phyloP scores from a whole-genome alignment of 2,329 filamentous ascomycete genomes.

The Colletotrichum siamense region DNA sequence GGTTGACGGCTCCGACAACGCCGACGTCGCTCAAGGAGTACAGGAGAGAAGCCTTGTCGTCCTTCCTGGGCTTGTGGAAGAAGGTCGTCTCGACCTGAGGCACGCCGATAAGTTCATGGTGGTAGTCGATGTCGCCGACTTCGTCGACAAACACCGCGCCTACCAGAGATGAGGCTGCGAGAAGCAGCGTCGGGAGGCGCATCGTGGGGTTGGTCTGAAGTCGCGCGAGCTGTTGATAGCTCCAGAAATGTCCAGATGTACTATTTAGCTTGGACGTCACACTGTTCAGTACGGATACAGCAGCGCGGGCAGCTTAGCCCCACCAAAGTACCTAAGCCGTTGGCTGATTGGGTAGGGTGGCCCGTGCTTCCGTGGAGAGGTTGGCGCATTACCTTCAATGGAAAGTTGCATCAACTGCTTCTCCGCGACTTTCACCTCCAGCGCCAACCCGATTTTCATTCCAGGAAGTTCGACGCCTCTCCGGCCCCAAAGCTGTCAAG shows the following conservation, averaged over 20 bases:
- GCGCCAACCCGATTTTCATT: not conserved
- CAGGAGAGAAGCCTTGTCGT: constrained; percentile 85
- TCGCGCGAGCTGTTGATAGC: constrained; percentile 3
- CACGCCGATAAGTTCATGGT: constrained; percentile 85
- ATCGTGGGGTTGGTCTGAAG: constrained; percentile 19
- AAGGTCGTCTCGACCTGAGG: constrained; percentile 86
- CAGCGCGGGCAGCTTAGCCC: not conserved
- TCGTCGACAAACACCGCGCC: constrained; percentile 86
- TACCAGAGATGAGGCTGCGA: constrained; percentile 48
- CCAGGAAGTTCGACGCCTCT: not conserved
- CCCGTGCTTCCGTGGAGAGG: constrained; percentile 5
- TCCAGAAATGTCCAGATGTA: not conserved
- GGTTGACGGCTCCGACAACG: constrained; percentile 87
- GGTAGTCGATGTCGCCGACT: constrained; percentile 90
- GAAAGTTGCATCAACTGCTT: not conserved
- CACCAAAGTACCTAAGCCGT: not conserved
- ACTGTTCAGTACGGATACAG: not conserved
- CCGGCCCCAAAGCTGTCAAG: not conserved
- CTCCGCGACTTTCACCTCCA: not conserved
- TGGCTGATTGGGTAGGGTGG: constrained; percentile 6
- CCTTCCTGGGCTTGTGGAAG: constrained; percentile 85
- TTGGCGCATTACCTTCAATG: not conserved
- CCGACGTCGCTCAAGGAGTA: constrained; percentile 89
- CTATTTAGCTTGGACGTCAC: constrained; percentile 3
- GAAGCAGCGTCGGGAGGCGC: constrained; percentile 30